These are phyloP conservation scores for Keqinozyma sinolaborantium DNA, from an alignment of 1,139 yeast genomes.

Conservation along the genomic window DNA sequence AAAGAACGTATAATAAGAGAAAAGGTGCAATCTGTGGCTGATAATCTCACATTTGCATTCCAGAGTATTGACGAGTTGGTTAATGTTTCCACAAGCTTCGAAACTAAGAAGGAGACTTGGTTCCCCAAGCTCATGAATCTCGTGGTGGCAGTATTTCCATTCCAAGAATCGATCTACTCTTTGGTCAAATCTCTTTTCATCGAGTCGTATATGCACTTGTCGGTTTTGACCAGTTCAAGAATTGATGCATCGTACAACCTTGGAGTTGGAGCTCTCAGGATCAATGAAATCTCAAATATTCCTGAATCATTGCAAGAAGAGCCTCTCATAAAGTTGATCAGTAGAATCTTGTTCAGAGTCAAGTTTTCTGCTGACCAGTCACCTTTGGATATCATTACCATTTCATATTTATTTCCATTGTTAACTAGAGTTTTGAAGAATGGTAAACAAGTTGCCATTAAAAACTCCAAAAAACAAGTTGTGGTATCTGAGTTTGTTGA, in stretches of 20 bases:
- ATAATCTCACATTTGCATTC: slow-evolving; percentile 45
- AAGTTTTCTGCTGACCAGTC: slow-evolving; percentile 73
- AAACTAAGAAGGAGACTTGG: slow-evolving; percentile 74
- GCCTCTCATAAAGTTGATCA: slow-evolving; percentile 49
- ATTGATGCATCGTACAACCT: slow-evolving; percentile 38
- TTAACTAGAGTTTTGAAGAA: slow-evolving; percentile 58
- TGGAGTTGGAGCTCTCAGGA: slow-evolving; percentile 68
- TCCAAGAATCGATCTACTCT: slow-evolving; percentile 27
- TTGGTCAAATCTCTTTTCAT: slow-evolving; percentile 39
- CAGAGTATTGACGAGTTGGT: slow-evolving; percentile 53
- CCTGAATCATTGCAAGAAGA: slow-evolving; percentile 46
- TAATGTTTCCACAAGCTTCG: slow-evolving; percentile 45
- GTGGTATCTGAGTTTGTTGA: slow-evolving; percentile 63
- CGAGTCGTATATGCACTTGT: slow-evolving; percentile 40
- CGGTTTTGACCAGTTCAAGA: slow-evolving; percentile 51
- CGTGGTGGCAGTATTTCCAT: slow-evolving; percentile 34
- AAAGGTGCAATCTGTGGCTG: slow-evolving; percentile 35
- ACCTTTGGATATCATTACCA: slow-evolving; percentile 64
- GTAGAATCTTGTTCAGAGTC: slow-evolving; percentile 70
- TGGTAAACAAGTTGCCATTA: slow-evolving; percentile 53
- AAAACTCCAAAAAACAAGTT: slow-evolving; percentile 44
- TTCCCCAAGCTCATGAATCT: slow-evolving; percentile 38
- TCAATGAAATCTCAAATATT: slow-evolving; percentile 36
- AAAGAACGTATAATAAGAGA: slow-evolving; percentile 58
- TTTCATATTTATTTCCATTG: slow-evolving; percentile 74